Evolutionary conservation across 78 protist species (phyloP), one percentile per base, ranked within the genome.

Genomic region (Protostelium mycophagum): DNA sequence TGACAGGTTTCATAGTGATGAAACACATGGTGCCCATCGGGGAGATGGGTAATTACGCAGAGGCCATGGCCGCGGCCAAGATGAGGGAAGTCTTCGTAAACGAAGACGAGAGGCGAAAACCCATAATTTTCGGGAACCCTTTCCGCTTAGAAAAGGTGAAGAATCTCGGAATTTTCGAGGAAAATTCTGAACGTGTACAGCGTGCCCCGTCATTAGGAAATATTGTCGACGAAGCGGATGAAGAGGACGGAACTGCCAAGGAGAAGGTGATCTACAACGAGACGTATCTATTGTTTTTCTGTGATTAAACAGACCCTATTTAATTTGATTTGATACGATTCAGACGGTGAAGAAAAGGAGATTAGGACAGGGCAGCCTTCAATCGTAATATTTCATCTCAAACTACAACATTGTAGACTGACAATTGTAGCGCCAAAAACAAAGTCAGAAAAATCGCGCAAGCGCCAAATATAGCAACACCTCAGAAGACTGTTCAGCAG

Each of bases 21-120:
- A 93, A 93, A 34, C 89, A 87, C 87, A 38, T 85, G 84, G 87
- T 93, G 23, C 95, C 95, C 38, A 90, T 93, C 31, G 83, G 85
- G 28, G 93, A 89, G 34, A 93, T 93, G 95, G 92, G 95, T 34
- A 89, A 93, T 39, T 93, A 87, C 35, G 90, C 86, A 31, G 92
- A 89, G 83, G 91, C 92, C 1, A 36, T 93, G 28, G 35, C 37
- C 31, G 89, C 89, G n/a, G 35, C 89, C 9, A 91, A 89, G 34
- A 36, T 87, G 36, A 38, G 89, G 1, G 84, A 92, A 31, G 92
- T 88, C 38, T 86, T 90, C 35, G 95, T 0, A 35, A 0, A 90
- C 36, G 95, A 93, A 1, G 95, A 90, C 31, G 86, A 38, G 63
- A 88, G 88, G 63, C 88, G 88, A 31, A 89, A 89, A 36, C 86